Evolutionary conservation across 768 basidiomycete genomes (phyloP), one percentile per base, ranked within the genome.

Genomic region (Pleurotus djamor): DNA sequence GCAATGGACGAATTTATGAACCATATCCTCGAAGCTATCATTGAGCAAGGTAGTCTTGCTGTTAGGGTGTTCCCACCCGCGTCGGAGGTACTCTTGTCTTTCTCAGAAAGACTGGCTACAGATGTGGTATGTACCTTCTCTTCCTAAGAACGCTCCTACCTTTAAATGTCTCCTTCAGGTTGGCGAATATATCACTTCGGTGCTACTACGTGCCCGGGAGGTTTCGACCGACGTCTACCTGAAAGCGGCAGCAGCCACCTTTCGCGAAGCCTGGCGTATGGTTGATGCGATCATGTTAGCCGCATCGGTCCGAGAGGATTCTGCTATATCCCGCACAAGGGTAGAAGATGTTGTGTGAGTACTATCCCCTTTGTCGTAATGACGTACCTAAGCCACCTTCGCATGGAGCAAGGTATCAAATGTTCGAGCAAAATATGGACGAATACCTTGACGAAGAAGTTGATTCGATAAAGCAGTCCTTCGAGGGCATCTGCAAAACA

Each of bases 401-500:
- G 52, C 60, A 55, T 64, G 57, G 60, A 44, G 50, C 61, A 58
- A 96, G 94, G 10, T 96, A 93, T 70, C 84, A 82, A 48, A 97
- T 98, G 94, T 98, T 98, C 65, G 96, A 98, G 71, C 78, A 83
- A 8, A 91, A 96, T 70, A 97, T 98, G 93, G 96, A 97, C 68
- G 96, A 98, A 67, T 98, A 98, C 66, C 87, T 98, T 2, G 91
- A 94, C 60, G 94, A 98, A 68, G 96, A 99, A 70, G 82, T 89
- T 4, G 96, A 97, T 59, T 83, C 81, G 60, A 80, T 93, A 52
- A 94, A 94, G 66, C 80, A 79, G 4, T 76, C 81, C 0, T 84
- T 97, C 58, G 91, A 92, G 35, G 75, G 71, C 2, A 89, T 91
- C 12, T 95, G 91, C 69, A 83, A 83, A 59, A 79, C 76, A 1